Percentiles rank a stretch among this genome's conserved stretches.
Evolutionary conservation across 305 asterid species (phyloP).

Genomic region (Withania somnifera): DNA sequence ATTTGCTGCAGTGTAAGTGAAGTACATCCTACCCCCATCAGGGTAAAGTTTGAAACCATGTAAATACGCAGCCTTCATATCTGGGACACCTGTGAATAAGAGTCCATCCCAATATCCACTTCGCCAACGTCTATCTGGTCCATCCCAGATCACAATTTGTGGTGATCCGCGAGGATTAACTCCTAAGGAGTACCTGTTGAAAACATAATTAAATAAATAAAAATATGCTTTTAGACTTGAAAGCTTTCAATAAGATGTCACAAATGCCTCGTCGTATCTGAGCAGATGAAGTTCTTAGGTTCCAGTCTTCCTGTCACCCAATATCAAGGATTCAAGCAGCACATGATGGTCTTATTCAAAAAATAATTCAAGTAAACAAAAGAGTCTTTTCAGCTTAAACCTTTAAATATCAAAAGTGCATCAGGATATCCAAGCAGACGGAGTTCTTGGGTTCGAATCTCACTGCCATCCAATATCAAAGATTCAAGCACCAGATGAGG

Average conservation of each 20-base stretch:
- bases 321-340: not conserved
- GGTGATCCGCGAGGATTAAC: slow-evolving; percentile 54
- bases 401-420: not conserved
- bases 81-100: slow-evolving; percentile 38
- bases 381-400: not conserved
- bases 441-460: not conserved
- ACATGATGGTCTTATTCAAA: not conserved
- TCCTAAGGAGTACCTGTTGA: slow-evolving; percentile 29
- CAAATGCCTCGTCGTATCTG: not conserved
- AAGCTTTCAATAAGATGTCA: not conserved
- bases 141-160: slow-evolving; percentile 72
- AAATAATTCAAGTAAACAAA: not conserved
- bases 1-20: slow-evolving; percentile 26
- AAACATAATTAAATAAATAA: not conserved
- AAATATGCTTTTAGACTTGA: not conserved
- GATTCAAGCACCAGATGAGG: not conserved
- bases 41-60: slow-evolving; percentile 37
- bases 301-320: not conserved
- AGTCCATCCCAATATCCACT: slow-evolving; percentile 62
- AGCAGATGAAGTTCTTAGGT: not conserved
- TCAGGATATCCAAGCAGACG: not conserved
- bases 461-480: not conserved
- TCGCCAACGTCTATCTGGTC: slow-evolving; percentile 49
- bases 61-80: slow-evolving; percentile 12
- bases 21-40: slow-evolving; percentile 13